phyloP scores from a whole-genome alignment of 495 filamentous ascomycete genomes.

The Jackrogersella multiformis region DNA sequence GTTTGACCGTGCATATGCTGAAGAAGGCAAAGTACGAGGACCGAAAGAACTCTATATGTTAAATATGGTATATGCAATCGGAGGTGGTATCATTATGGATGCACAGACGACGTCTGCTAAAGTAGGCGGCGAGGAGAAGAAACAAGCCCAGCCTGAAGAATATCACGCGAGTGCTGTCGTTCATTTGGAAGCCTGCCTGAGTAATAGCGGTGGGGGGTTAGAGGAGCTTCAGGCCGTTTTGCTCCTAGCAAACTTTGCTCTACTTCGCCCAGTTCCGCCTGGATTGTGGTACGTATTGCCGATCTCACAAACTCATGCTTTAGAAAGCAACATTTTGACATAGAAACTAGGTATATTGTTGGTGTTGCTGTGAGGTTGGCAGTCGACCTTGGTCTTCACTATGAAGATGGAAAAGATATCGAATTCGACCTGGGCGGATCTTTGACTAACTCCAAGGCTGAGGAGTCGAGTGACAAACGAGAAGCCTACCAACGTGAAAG shows the following conservation, averaged over 20 bases:
- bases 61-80: constrained; percentile 98
- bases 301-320: not conserved
- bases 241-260: constrained; percentile 87
- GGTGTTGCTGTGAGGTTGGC: constrained; percentile 90
- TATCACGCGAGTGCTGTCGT: constrained; percentile 95
- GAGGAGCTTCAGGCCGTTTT: constrained; percentile 94
- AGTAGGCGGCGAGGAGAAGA: constrained; percentile 51
- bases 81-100: constrained; percentile 89
- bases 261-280: constrained; percentile 89
- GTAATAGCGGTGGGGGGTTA: constrained; percentile 77
- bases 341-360: constrained; percentile 74
- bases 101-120: constrained; percentile 47
- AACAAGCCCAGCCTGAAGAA: constrained; percentile 89
- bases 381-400: constrained; percentile 91
- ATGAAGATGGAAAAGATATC: constrained; percentile 84
- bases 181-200: constrained; percentile 87
- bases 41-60: constrained; percentile 89
- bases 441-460: constrained; percentile 26
- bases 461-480: constrained; percentile 44
- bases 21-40: constrained; percentile 73
- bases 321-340: constrained; percentile 17
- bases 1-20: constrained; percentile 79
- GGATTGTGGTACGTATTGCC: constrained; percentile 73
- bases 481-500: constrained; percentile 58
- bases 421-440: constrained; percentile 51